Conservation (phyloP, 2,329 filamentous ascomycete species). For the Microascus cirrosus region DNA sequence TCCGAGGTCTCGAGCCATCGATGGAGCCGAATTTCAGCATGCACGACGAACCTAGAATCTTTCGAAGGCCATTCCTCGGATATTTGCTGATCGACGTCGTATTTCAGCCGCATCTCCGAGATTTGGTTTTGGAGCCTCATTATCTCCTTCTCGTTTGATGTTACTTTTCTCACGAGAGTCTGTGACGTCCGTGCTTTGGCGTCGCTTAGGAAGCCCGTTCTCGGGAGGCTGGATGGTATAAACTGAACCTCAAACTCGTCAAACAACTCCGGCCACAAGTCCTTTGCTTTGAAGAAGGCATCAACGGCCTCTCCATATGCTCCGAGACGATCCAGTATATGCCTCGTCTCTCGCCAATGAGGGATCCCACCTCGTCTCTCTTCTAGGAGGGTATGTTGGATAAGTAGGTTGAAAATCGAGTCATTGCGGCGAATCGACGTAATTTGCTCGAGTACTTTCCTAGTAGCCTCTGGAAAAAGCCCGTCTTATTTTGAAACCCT, state of each 20-base stretch:
- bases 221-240: slow-evolving; percentile 12
- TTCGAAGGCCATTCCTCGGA: slow-evolving; percentile 6
- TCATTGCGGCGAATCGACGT: not conserved
- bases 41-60: slow-evolving; percentile 15
- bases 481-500: not conserved
- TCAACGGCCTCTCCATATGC: slow-evolving; percentile 11
- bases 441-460: not conserved
- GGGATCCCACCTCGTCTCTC: not conserved
- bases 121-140: slow-evolving; percentile 7
- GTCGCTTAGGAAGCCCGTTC: slow-evolving; percentile 7
- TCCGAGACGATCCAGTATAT: slow-evolving; percentile 13
- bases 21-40: slow-evolving; percentile 21
- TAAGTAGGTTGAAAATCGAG: not conserved
- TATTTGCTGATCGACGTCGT: slow-evolving; percentile 14
- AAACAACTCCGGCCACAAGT: slow-evolving; percentile 18
- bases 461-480: not conserved
- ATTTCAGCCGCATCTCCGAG: slow-evolving; percentile 10
- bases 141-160: not conserved
- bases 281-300: slow-evolving; percentile 10
- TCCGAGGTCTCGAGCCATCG: slow-evolving; percentile 8
- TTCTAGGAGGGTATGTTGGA: not conserved
- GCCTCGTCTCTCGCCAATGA: slow-evolving; percentile 17
- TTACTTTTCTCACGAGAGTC: not conserved
- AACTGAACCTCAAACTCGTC: slow-evolving; percentile 18
- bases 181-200: slow-evolving; percentile 10